Evolutionary conservation across 129 eudicot genomes (phyloP), one percentile per base, ranked within the genome.

Genomic region (Rutidosis leptorrhynchoides): DNA sequence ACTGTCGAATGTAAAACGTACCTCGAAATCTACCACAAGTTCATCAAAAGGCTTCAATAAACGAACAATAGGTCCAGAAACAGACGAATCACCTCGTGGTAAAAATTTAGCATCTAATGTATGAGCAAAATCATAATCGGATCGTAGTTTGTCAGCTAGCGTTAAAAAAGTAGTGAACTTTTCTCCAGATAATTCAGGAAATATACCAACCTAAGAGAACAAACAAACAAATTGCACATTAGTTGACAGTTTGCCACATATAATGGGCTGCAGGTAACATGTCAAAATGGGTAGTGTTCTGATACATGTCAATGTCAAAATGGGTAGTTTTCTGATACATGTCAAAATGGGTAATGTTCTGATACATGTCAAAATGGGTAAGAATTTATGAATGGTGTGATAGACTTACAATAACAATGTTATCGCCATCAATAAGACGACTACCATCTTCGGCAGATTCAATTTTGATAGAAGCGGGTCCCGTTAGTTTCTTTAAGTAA

Each of bases 21-120:
- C 98, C 88, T 88, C 73, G 64, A 80, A 88, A 73, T 93, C 98
- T 19, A 85, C 84, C 23, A 93, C 75, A 71, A 88, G 96, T 58
- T 93, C 98, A 69, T 93, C 98, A 71, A 93, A 93, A 63, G 96
- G 98, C 83, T 93, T 93, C 67, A 93, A 80, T 65, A 93, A 85
- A 68, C 98, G 83, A 70, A 93, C 70, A 23, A 76, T 37, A 64
- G 98, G 92, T 9, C 82, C 95, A 28, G 84, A 68, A 49, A 82
- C 75, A 52, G 95, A 85, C 15, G 86, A 78, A 58, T 93, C 95
- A 60, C 98, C 96, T 51, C 81, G 87, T 30, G 98, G 98, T 69
- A 93, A 77, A 58, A 75, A 79, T 68, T 82, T 88, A 26, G 95
- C 92, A 64, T 88, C 83, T 49, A 69, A 56, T 40, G 98, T 88